Evolutionary conservation across 108 stramenopile genomes (phyloP), one percentile per base, ranked within the genome.

Genomic region (Cyclotella cryptica): DNA sequence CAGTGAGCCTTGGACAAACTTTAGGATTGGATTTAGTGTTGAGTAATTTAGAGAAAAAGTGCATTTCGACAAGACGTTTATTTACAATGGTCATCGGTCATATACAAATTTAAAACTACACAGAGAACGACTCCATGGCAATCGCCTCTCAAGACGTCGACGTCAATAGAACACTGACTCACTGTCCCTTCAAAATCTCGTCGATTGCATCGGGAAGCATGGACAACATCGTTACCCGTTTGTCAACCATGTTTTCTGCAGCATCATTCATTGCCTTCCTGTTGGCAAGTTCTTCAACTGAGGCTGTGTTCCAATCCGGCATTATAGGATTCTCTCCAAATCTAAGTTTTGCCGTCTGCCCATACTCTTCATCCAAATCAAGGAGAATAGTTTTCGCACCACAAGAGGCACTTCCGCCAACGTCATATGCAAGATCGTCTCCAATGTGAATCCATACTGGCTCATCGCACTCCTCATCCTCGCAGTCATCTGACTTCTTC

Each of bases 351-450:
- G 95, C 95, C 12, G 92, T 90, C 75, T 96, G 95, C 19, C 85
- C 83, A 44, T 88, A 86, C 58, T 87, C 78, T 19, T 89, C 84
- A 66, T 88, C 85, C 35, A 96, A 69, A 57, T 94, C 92, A 10
- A 93, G 77, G 45, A 93, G 75, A 68, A 96, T 90, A 14, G 95
- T 96, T 64, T 90, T 92, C 65, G 95, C 95, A 30, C 95, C 95
- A 68, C 91, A 90, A 9, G 80, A 76, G 9, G 92, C 84, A 53
- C 84, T 73, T 24, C 93, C 95, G 30, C 92, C 93, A 0, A 93
- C 90, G 85, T 96, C 95, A 69, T 92, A 94, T 0, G 93, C 92
- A 70, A 96, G 81, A 78, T 93, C 92, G 71, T 96, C 95, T 46
- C 95, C 95, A 11, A 94, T 88, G 74, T 96, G 95, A 65, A 94